phyloP scores from a whole-genome alignment of 2,329 filamentous ascomycete genomes.

The Paramyrothecium roridum region DNA sequence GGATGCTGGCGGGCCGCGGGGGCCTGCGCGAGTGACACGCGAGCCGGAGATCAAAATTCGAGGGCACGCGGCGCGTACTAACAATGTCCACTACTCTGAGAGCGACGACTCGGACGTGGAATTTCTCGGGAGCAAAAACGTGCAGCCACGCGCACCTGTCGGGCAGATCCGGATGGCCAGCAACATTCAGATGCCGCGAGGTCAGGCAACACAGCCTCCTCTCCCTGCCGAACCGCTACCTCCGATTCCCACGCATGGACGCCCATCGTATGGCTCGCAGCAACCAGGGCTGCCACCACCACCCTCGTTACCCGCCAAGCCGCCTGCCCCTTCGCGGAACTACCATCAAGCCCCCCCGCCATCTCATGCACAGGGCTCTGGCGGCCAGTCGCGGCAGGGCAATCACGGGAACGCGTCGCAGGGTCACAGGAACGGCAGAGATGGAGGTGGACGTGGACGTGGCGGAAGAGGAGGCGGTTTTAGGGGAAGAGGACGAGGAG shows the following conservation, averaged over 20 bases:
- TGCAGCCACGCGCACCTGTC: slow-evolving; percentile 23
- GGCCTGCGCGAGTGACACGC: slow-evolving; percentile 13
- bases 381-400: slow-evolving; percentile 6
- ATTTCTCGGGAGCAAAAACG: slow-evolving; percentile 33
- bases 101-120: slow-evolving; percentile 43
- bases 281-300: slow-evolving; percentile 11
- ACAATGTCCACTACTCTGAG: slow-evolving; percentile 42
- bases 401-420: slow-evolving; percentile 13
- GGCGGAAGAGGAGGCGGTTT: slow-evolving; percentile 10
- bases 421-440: slow-evolving; percentile 14
- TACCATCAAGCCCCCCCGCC: slow-evolving; percentile 27
- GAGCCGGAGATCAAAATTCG: slow-evolving; percentile 27
- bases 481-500: slow-evolving; percentile 15
- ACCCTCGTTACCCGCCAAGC: slow-evolving; percentile 24
- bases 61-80: slow-evolving; percentile 29
- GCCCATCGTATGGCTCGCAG: slow-evolving; percentile 8
- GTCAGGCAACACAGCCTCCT: slow-evolving; percentile 26
- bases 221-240: slow-evolving; percentile 36
- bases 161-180: slow-evolving; percentile 36
- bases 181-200: slow-evolving; percentile 34
- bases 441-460: slow-evolving; percentile 22
- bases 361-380: slow-evolving; percentile 11
- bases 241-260: slow-evolving; percentile 12
- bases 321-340: slow-evolving; percentile 18
- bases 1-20: slow-evolving; percentile 19